Evolutionary conservation across 176 grass and related monocot species (phyloP), one percentile per base, ranked within the genome.

Genomic region (Metroxylon sagu): DNA sequence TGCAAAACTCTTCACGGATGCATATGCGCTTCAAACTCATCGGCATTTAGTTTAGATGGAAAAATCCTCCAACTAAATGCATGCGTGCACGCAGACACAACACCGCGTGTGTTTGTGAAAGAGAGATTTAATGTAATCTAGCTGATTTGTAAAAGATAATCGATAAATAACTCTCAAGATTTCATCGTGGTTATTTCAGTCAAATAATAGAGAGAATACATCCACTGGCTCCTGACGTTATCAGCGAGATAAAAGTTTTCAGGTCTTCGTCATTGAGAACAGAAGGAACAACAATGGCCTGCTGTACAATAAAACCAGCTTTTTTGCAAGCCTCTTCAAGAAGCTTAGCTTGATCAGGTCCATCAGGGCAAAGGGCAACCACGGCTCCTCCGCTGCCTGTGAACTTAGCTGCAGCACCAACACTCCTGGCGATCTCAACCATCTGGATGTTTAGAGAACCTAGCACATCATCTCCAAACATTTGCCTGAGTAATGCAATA

Each of bases 391-490:
- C 91, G 0, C 91, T 90, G 49, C 91, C 86, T 0, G 86, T 96
- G 68, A 95, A 90, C 71, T 96, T 96, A 0, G 71, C 67, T 10
- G 91, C 72, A 0, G 83, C 86, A 0, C 91, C 86, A 0, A 87
- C 56, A 4, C 74, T 82, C 60, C 86, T 78, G 2, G 86, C 83
- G 18, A 82, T 74, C 60, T 90, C 86, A 10, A 96, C 72, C 91
- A 90, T 90, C 55, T 85, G 82, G 49, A 90, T 87, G 76, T 90
- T 90, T 39, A 95, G 14, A 1, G 54, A 72, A 3, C 91, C 91
- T 12, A 95, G 74, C 7, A 55, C 91, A 18, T 75, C 68, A 29
- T 95, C 83, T 25, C 91, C 91, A 70, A 95, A 95, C 83, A 90
- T 95, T 85, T 90, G 21, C 63, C 91, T 95, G 50, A 4, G 14